These are phyloP conservation scores for Trematosphaeria pertusa DNA, from an alignment of 2,329 filamentous ascomycete genomes.

Conservation along the genomic window DNA sequence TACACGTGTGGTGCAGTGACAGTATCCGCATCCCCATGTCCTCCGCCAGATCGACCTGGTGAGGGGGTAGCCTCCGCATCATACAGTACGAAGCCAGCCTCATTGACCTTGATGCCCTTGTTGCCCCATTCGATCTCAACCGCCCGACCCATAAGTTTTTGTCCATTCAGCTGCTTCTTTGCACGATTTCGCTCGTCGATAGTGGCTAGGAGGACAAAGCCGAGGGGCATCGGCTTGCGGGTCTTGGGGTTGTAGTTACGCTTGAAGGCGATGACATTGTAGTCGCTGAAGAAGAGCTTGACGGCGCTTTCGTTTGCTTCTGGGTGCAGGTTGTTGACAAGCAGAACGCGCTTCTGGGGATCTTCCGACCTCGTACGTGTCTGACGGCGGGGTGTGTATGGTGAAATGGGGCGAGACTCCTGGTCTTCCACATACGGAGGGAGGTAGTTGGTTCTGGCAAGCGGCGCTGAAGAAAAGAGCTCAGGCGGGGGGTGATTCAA, in stretches of 20 bases:
- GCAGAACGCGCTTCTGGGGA: constrained; percentile 4
- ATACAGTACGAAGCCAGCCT: background rate
- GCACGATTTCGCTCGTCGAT: constrained; percentile 7
- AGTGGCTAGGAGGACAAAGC: constrained; percentile 6
- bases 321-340: constrained; percentile 9
- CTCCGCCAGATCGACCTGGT: no score
- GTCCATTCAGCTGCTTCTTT: background rate
- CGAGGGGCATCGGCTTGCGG: background rate
- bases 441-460: background rate
- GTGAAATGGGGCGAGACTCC: background rate
- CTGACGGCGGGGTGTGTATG: background rate
- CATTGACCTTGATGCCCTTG: background rate
- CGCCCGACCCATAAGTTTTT: background rate
- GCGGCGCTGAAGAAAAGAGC: background rate
- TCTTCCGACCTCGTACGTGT: background rate
- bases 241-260: background rate
- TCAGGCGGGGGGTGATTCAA: background rate
- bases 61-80: no score
- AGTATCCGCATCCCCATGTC: no score
- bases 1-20: no score
- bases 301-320: constrained; percentile 2
- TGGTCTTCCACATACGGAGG: background rate
- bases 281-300: constrained; percentile 7
- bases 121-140: background rate
- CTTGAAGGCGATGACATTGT: constrained; percentile 9